phyloP scores from a whole-genome alignment of 345 rosid genomes.

The Moringa oleifera region DNA sequence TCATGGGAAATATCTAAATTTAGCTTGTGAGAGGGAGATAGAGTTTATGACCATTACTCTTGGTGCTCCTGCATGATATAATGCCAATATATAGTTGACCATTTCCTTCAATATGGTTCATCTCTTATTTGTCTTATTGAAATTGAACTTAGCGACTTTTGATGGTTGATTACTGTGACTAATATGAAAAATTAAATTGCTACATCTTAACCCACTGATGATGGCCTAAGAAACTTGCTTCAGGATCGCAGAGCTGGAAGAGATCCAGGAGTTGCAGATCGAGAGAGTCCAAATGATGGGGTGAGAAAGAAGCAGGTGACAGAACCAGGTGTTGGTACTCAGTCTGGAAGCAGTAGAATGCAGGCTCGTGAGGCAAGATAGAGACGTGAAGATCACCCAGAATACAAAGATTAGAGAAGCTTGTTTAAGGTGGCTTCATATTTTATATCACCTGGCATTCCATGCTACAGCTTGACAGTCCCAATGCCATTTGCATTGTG shows the following conservation, averaged over 20 bases:
- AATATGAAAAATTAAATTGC: no score
- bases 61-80: no score
- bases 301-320: conserved; percentile 11
- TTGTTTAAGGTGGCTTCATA: conserved; percentile 8
- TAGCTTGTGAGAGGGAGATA: no score
- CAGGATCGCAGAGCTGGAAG: conserved; percentile 42
- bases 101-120: no score
- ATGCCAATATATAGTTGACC: no score
- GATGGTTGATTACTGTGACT: background rate
- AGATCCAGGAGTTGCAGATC: conserved; percentile 19
- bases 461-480: background rate
- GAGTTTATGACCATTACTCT: no score
- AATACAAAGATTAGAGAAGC: conserved; percentile 13
- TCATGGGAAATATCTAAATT: no score
- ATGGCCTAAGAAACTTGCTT: conserved; percentile 10
- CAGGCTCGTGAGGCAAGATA: conserved; percentile 17
- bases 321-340: conserved; percentile 10
- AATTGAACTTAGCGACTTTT: background rate
- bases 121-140: no score
- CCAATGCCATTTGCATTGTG: background rate
- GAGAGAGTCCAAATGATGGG: conserved; percentile 12
- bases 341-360: conserved; percentile 8
- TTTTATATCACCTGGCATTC: conserved; percentile 10
- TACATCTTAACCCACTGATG: background rate
- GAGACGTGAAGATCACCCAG: conserved; percentile 8